A percentile compares a stretch with the other conserved stretches of the same genome.
These are phyloP conservation scores for Pisolithus sp. DNA, from an alignment of 768 basidiomycete species.

Conservation along the genomic window DNA sequence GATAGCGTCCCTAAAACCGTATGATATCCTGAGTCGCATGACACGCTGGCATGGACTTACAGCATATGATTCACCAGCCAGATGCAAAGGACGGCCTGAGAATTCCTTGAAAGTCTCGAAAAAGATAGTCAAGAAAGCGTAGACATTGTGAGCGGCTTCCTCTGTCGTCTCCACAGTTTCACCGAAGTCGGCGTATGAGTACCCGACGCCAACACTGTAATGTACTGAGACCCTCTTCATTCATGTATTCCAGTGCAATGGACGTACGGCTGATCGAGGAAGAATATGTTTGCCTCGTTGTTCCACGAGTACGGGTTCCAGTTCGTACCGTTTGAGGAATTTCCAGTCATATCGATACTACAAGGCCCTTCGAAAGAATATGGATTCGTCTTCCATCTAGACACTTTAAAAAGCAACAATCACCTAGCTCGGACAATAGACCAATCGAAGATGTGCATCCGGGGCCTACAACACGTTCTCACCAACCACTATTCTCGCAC, in stretches of 20 bases:
- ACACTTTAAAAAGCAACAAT: not conserved
- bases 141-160: conserved; percentile 70
- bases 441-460: conserved; percentile 50
- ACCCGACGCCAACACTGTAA: conserved; percentile 59
- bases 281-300: conserved; percentile 62
- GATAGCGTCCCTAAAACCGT: conserved; percentile 54
- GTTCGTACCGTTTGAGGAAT: conserved; percentile 51
- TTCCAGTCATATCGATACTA: conserved; percentile 49
- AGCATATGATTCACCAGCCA: conserved; percentile 70
- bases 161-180: conserved; percentile 70
- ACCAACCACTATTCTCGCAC: not conserved
- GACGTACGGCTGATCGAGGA: conserved; percentile 55
- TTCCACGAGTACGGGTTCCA: conserved; percentile 68
- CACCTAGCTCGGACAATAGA: conserved; percentile 55
- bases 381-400: conserved; percentile 28
- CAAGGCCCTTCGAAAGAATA: conserved; percentile 42
- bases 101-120: conserved; percentile 75
- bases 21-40: not conserved
- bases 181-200: conserved; percentile 64
- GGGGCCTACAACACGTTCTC: conserved; percentile 36
- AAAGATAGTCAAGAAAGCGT: conserved; percentile 73
- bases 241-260: not conserved
- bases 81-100: conserved; percentile 58
- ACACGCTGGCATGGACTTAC: conserved; percentile 32
- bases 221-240: not conserved